Evolutionary conservation across 192 early-diverging fungal genomes (phyloP).

Genomic region (Funneliformis geosporum): DNA sequence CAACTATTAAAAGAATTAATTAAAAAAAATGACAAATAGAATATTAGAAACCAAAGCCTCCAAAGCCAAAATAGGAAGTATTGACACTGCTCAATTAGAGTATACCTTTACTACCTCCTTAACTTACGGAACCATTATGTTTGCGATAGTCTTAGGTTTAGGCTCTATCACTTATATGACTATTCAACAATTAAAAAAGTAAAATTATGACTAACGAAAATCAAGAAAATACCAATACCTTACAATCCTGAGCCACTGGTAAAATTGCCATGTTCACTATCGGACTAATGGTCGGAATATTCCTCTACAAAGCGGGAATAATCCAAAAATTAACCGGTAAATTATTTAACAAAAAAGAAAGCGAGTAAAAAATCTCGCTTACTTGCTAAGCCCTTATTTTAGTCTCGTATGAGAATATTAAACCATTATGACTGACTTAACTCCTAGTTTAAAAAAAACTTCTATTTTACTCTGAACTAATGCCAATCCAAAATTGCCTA

Average conservation of each 20-base stretch:
- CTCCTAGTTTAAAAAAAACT: too few species aligned
- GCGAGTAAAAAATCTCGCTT: background rate
- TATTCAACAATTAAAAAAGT: slow-evolving; percentile 20
- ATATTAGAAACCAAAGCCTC: too few species aligned
- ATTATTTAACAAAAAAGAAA: slow-evolving; percentile 10
- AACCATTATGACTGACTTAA: too few species aligned
- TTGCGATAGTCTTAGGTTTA: background rate
- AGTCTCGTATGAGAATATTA: too few species aligned
- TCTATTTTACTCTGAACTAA: background rate
- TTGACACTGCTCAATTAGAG: background rate
- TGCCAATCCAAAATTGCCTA: background rate
- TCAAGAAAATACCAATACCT: background rate
- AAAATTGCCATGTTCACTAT: slow-evolving; percentile 20
- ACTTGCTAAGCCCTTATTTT: too few species aligned
- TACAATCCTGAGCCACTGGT: slow-evolving; percentile 12
- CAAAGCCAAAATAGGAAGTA: too few species aligned
- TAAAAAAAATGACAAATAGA: too few species aligned
- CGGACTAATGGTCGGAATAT: background rate
- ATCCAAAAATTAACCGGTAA: slow-evolving; percentile 21
- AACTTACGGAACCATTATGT: background rate
- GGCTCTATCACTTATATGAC: background rate
- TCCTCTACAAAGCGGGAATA: background rate
- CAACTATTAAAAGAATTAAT: too few species aligned
- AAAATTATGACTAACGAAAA: background rate
- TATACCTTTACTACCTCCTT: background rate